These are phyloP conservation scores for Microstegium vimineum DNA, from an alignment of 176 grass and related monocot genomes.

Conservation along the genomic window DNA sequence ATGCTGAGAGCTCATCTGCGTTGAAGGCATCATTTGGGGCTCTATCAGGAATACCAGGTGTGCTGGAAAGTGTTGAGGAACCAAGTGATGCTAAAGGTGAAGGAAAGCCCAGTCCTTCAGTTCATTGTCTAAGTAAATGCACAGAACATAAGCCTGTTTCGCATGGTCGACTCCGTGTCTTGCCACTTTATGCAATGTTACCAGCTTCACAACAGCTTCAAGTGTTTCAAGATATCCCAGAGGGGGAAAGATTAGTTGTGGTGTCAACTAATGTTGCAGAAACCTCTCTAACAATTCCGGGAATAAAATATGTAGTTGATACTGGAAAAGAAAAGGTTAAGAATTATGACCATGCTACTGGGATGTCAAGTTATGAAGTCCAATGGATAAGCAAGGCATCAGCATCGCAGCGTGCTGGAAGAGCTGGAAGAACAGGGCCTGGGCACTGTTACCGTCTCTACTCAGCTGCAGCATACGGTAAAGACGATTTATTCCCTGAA, in stretches of 20 bases:
- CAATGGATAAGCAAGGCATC: constrained; percentile 98
- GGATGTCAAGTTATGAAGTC: constrained; percentile 81
- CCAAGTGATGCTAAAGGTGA: constrained; percentile 14
- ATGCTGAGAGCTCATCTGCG: constrained; percentile 46
- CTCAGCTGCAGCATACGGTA: constrained; percentile 83
- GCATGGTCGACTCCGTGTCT: constrained; percentile 43
- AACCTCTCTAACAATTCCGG: constrained; percentile 92
- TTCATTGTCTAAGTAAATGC: constrained; percentile 18
- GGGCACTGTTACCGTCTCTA: constrained; percentile 94
- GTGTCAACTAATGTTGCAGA: constrained; percentile 98
- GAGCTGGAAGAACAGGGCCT: constrained; percentile 90
- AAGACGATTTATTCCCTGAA: constrained; percentile 91
- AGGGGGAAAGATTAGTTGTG: constrained; percentile 83
- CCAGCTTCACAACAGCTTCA: constrained; percentile 84
- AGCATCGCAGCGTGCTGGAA: constrained; percentile 79
- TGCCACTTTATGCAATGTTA: constrained; percentile 96
- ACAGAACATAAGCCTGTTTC: constrained; percentile 15
- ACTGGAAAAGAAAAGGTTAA: constrained; percentile 98
- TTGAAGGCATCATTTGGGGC: constrained; percentile 80
- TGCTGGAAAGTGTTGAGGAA: constrained; percentile 14
- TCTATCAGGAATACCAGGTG: constrained; percentile 45
- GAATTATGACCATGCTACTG: constrained; percentile 71
- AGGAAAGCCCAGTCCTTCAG: constrained; percentile 20
- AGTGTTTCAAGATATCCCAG: constrained; percentile 73
- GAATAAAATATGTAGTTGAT: constrained; percentile 95